Conservation (phyloP, 371 early-diverging fungal genomes). For the Mortierella sp. region DNA sequence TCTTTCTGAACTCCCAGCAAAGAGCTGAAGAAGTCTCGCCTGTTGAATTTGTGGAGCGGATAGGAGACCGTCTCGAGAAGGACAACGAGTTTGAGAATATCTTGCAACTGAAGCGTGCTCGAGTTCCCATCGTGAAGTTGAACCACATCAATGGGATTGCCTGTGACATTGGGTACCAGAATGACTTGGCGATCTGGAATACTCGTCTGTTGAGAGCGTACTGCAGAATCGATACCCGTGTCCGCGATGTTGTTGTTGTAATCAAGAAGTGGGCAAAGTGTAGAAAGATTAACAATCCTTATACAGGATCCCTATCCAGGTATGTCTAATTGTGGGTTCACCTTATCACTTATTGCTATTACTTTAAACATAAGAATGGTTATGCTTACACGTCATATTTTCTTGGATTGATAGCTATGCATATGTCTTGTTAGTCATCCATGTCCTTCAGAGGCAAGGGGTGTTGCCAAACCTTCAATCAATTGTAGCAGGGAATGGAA, state of each 20-base stretch:
- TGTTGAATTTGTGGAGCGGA: constrained; percentile 55
- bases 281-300: constrained; percentile 76
- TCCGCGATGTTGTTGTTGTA: constrained; percentile 75
- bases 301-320: constrained; percentile 52
- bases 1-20: constrained; percentile 41
- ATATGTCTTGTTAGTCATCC: constrained; percentile 85
- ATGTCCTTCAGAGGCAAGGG: constrained; percentile 67
- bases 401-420: constrained; percentile 26
- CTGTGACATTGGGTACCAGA: constrained; percentile 88
- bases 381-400: not conserved
- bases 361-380: not conserved
- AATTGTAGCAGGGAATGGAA: constrained; percentile 35
- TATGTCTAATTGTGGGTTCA: not conserved
- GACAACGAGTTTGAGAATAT: constrained; percentile 49
- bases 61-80: constrained; percentile 49
- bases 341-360: not conserved
- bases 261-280: constrained; percentile 86
- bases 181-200: constrained; percentile 81
- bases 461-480: constrained; percentile 57
- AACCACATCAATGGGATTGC: constrained; percentile 61
- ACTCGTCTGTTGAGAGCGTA: constrained; percentile 80
- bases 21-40: constrained; percentile 44
- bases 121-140: constrained; percentile 66
- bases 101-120: constrained; percentile 55
- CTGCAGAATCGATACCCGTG: constrained; percentile 79